Evolutionary conservation across 495 filamentous ascomycete genomes (phyloP), one percentile per base, ranked within the genome.

Genomic region (Thermochaetoides thermophila): DNA sequence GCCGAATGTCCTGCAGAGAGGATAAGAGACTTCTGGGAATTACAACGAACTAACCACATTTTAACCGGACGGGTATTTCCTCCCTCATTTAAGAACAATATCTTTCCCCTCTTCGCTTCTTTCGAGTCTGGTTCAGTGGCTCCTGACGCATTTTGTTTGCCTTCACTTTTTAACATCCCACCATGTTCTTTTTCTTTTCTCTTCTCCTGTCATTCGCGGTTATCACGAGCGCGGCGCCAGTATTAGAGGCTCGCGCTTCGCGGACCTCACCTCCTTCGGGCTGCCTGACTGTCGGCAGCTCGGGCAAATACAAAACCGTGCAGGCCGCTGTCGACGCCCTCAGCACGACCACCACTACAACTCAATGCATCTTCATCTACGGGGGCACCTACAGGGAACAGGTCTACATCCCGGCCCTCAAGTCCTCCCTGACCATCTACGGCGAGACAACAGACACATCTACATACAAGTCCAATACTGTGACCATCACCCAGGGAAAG

Each of bases 351-450:
- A 49, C 60, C 12, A 37, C 43, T 12, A 16, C 29, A 3, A 31
- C 42, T 3, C 72, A 78, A 44, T 69, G 61, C 42, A 69, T 81
- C 48, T 80, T 78, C 60, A 70, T 81, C 48, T 54, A 71, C 40
- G 50, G 58, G 8, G 72, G 72, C 9, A 66, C 63, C 20, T 74
- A 75, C 52, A 37, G 43, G 0, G 71, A 76, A 36, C 72, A 75
- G 49, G 69, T 74, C n/a, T 64, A 64, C 39, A 59, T 74, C 29
- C 38, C 64, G 5, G 27, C 59, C 7, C 59, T 68, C 13, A 49
- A 19, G 2, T 68, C 70, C 17, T 45, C 52, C 16, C 59, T 78
- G 11, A 68, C 67, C 21, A 62, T 80, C 44, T 60, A 78, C 45
- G 76, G 76, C 7, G 63, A 64, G 37, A 79, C 76, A 3, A 50